Conservation (phyloP, 2,329 filamentous ascomycete genomes). For the Paradendryphiella salina region DNA sequence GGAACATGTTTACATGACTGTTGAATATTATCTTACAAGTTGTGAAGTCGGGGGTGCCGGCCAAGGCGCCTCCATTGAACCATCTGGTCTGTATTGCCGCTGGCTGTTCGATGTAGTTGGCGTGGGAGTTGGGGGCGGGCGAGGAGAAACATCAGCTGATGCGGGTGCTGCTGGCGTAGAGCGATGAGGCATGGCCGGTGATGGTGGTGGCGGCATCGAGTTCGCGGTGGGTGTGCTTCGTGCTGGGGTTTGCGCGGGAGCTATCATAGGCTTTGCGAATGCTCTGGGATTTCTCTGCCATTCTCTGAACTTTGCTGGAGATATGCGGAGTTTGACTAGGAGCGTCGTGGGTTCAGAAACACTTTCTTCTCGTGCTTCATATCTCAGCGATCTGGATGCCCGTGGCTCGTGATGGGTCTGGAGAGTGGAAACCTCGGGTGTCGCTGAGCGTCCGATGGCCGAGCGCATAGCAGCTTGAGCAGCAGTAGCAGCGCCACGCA, state of each 20-base stretch:
- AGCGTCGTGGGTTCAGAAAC: conserved; percentile 64
- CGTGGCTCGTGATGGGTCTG: conserved; percentile 69
- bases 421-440: conserved; percentile 71
- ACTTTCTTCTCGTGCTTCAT: conserved; percentile 76
- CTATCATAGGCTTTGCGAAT: conserved; percentile 49
- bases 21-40: conserved; percentile 58
- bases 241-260: conserved; percentile 52
- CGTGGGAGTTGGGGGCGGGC: conserved; percentile 45
- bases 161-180: conserved; percentile 31
- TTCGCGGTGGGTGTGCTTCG: conserved; percentile 56
- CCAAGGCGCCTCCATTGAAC: conserved; percentile 66
- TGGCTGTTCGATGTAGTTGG: conserved; percentile 38
- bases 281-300: conserved; percentile 61
- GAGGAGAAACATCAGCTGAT: conserved; percentile 37
- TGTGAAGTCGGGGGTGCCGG: conserved; percentile 63
- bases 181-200: conserved; percentile 48
- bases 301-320: conserved; percentile 70
- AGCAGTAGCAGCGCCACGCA: conserved; percentile 84
- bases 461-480: conserved; percentile 85
- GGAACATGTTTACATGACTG: conserved; percentile 3
- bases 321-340: conserved; percentile 74
- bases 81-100: conserved; percentile 49
- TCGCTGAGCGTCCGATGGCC: conserved; percentile 78
- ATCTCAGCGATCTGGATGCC: conserved; percentile 62
- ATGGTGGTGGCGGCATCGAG: conserved; percentile 60